Evolutionary conservation across 1,139 yeast species (phyloP).

Genomic region (Yamadazyma spencermartinsiae): DNA sequence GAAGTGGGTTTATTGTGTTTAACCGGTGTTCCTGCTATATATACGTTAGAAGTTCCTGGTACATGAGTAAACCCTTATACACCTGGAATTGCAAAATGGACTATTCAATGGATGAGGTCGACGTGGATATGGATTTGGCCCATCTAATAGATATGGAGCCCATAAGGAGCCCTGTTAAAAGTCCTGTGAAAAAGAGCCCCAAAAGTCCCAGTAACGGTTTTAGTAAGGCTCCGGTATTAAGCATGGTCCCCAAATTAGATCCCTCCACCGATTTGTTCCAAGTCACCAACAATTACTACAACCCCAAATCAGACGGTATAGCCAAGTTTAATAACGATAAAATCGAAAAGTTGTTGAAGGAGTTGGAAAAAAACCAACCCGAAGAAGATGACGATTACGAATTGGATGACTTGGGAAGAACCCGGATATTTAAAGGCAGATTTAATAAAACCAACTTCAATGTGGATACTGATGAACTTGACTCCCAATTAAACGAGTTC

Average conservation of each 20-base stretch:
- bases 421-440: slow-evolving; percentile 43
- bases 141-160: slow-evolving; percentile 19
- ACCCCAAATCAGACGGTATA: no score
- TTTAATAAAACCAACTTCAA: slow-evolving; percentile 23
- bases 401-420: slow-evolving; percentile 49
- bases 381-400: slow-evolving; percentile 33
- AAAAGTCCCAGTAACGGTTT: neutral
- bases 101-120: slow-evolving; percentile 19
- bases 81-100: slow-evolving; percentile 12
- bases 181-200: slow-evolving; percentile 5
- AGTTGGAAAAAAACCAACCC: slow-evolving; percentile 23
- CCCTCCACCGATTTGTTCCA: slow-evolving; percentile 38
- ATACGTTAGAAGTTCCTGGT: no score
- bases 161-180: slow-evolving; percentile 4
- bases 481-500: slow-evolving; percentile 28
- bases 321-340: slow-evolving; percentile 37
- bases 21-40: slow-evolving; percentile 3
- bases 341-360: slow-evolving; percentile 36
- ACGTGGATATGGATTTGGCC: slow-evolving; percentile 26
- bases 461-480: slow-evolving; percentile 27
- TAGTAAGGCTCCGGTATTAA: neutral
- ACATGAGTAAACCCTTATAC: no score
- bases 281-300: slow-evolving; percentile 28
- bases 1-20: neutral
- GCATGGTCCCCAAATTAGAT: neutral